These are phyloP conservation scores for Phalaenopsis aphrodite DNA, from an alignment of 106 monocot genomes.

Conservation along the genomic window DNA sequence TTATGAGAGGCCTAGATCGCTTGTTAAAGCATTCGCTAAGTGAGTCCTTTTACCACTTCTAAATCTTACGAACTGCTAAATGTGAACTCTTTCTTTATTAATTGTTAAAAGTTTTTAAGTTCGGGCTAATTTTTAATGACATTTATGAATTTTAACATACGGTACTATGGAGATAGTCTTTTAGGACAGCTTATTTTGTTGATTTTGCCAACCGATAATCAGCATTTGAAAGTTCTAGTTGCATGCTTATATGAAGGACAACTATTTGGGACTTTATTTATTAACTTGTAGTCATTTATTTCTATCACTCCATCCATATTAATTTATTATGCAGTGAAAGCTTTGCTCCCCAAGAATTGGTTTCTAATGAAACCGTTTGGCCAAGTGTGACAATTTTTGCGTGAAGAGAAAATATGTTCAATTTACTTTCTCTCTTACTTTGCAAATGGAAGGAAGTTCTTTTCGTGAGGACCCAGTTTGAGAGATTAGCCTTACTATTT, in stretches of 20 bases:
- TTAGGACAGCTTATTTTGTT: background rate
- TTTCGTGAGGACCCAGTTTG: background rate
- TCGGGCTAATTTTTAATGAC: background rate
- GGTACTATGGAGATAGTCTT: background rate
- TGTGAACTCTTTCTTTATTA: background rate
- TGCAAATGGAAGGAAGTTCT: background rate
- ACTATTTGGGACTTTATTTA: background rate
- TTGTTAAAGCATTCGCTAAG: slow-evolving; percentile 24
- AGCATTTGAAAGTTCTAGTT: background rate
- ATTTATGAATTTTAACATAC: background rate
- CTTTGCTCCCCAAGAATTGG: background rate
- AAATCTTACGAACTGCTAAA: background rate
- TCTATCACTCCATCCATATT: background rate
- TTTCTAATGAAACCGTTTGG: background rate
- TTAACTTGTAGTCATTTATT: background rate
- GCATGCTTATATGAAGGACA: background rate
- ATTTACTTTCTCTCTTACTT: background rate
- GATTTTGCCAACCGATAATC: background rate
- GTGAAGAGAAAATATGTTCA: background rate
- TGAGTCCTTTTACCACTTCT: slow-evolving; percentile 16
- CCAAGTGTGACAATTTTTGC: background rate
- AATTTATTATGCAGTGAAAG: background rate
- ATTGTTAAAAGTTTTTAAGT: background rate
- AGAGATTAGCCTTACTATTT: background rate
- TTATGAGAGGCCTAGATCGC: slow-evolving; percentile 41